phyloP scores from a whole-genome alignment of 2,329 filamentous ascomycete genomes.

The Fusarium sp. region DNA sequence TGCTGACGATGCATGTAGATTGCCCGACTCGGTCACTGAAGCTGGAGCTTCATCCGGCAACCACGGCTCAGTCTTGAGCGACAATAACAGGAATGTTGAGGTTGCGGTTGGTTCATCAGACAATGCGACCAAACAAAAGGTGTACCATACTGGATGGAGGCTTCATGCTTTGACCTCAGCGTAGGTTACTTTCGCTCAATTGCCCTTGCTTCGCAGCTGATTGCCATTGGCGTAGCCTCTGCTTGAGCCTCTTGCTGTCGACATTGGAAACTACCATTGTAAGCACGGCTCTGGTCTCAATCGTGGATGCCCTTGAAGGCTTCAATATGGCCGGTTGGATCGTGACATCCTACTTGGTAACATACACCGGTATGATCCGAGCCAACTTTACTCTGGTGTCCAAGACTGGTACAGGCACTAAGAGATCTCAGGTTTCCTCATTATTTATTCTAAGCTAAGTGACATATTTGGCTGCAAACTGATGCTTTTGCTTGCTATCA shows the following conservation, averaged over 20 bases:
- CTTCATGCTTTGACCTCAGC: not conserved
- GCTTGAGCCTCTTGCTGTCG: constrained; percentile 50
- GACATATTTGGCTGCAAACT: constrained; percentile 26
- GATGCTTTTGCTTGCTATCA: constrained; percentile 18
- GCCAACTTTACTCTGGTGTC: not conserved
- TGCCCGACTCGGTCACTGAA: not conserved
- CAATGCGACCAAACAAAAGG: not conserved
- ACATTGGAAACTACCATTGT: constrained; percentile 62
- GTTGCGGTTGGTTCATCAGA: not conserved
- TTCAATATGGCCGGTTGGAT: constrained; percentile 56
- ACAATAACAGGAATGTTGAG: not conserved
- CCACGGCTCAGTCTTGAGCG: too few relatives aligned
- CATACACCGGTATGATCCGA: constrained; percentile 54
- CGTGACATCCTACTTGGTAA: constrained; percentile 59
- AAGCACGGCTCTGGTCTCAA: constrained; percentile 60
- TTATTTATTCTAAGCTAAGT: constrained; percentile 29
- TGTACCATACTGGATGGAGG: constrained; percentile 6
- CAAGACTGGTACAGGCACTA: rapidly evolving
- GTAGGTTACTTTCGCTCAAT: not conserved
- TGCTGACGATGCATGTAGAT: not conserved
- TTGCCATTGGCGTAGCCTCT: not conserved
- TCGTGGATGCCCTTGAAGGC: constrained; percentile 51
- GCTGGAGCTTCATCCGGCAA: not conserved
- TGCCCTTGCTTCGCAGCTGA: not conserved
- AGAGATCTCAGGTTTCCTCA: constrained; percentile 16